Conservation (phyloP, 2,329 filamentous ascomycete genomes). For the Thermomyces lanuginosus region DNA sequence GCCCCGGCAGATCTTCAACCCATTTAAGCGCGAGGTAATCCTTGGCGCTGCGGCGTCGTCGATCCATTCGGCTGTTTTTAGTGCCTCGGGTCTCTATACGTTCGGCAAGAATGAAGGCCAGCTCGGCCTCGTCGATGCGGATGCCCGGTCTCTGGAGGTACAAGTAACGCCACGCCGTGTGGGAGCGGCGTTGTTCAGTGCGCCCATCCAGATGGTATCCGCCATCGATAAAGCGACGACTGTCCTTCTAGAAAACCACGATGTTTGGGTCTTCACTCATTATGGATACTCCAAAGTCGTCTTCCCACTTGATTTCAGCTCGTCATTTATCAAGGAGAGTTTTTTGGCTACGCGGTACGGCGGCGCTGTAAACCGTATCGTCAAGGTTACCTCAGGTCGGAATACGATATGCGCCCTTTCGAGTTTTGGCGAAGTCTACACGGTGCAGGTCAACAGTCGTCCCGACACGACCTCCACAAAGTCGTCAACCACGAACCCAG, state of each 20-base stretch:
- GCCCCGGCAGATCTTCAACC: slow-evolving; percentile 80
- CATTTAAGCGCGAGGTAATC: slow-evolving; percentile 71
- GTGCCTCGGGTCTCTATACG: slow-evolving; percentile 63
- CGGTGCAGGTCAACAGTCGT: slow-evolving; percentile 57
- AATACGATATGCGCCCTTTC: slow-evolving; percentile 86
- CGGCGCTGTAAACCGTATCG: slow-evolving; percentile 49
- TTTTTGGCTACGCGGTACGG: slow-evolving; percentile 52
- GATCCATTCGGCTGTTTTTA: slow-evolving; percentile 83
- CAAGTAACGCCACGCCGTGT: slow-evolving; percentile 73
- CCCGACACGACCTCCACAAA: slow-evolving; percentile 43
- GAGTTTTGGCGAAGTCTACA: slow-evolving; percentile 72
- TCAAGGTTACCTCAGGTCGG: slow-evolving; percentile 64
- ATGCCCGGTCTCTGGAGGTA: slow-evolving; percentile 76
- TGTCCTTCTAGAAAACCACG: slow-evolving; percentile 68
- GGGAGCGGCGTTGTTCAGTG: slow-evolving; percentile 63
- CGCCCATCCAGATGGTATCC: slow-evolving; percentile 58
- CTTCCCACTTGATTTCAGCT: slow-evolving; percentile 60
- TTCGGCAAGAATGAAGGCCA: slow-evolving; percentile 95
- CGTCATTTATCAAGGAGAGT: slow-evolving; percentile 49
- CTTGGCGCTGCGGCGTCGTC: slow-evolving; percentile 74
- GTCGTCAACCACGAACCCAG: slow-evolving; percentile 77
- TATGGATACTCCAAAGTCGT: slow-evolving; percentile 87
- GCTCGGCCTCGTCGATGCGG: slow-evolving; percentile 82
- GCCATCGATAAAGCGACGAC: slow-evolving; percentile 84
- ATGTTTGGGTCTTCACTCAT: slow-evolving; percentile 86